Percentiles rank a stretch among this genome's conserved stretches.
phyloP scores from a whole-genome alignment of 805 yeast species.

The Danielia reshetovae region DNA sequence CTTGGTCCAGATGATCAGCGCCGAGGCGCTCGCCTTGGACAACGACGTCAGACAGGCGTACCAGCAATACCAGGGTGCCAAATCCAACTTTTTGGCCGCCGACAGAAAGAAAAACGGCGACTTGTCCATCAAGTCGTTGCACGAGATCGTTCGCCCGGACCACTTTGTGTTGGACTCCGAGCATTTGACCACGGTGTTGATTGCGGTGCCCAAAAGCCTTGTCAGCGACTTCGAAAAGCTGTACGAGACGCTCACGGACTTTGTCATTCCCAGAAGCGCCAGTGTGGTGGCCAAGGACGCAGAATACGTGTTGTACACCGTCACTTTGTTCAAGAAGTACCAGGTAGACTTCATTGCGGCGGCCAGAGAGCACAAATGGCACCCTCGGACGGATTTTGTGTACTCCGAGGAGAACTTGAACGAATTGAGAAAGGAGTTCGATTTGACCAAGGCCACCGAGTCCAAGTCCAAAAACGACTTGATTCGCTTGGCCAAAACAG shows the following conservation, averaged over 20 bases:
- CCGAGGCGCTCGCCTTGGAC: constrained; percentile 81
- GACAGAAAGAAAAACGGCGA: constrained; percentile 94
- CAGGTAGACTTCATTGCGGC: constrained; percentile 63
- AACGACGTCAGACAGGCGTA: constrained; percentile 77
- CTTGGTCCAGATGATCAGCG: constrained; percentile 62
- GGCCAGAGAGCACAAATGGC: constrained; percentile 82
- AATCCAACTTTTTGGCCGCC: constrained; percentile 77
- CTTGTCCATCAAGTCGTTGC: constrained; percentile 83
- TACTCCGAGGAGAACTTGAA: constrained; percentile 76
- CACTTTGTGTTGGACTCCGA: constrained; percentile 86
- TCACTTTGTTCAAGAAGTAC: constrained; percentile 81
- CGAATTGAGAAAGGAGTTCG: constrained; percentile 73
- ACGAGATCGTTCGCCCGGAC: constrained; percentile 77
- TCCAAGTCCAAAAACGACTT: constrained; percentile 69
- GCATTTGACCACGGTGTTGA: constrained; percentile 75
- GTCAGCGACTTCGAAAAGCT: constrained; percentile 56
- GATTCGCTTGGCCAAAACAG: constrained; percentile 77
- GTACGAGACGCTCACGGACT: constrained; percentile 73
- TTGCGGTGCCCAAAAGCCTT: constrained; percentile 78
- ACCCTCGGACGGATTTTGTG: constrained; percentile 81
- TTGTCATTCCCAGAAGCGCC: constrained; percentile 93
- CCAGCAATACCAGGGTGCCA: constrained; percentile 74
- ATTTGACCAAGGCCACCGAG: constrained; percentile 71
- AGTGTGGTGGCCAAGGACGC: constrained; percentile 62
- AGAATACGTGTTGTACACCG: constrained; percentile 70